These are phyloP conservation scores for Stenogyne calaminthoides DNA, from an alignment of 305 asterid genomes.

Conservation along the genomic window DNA sequence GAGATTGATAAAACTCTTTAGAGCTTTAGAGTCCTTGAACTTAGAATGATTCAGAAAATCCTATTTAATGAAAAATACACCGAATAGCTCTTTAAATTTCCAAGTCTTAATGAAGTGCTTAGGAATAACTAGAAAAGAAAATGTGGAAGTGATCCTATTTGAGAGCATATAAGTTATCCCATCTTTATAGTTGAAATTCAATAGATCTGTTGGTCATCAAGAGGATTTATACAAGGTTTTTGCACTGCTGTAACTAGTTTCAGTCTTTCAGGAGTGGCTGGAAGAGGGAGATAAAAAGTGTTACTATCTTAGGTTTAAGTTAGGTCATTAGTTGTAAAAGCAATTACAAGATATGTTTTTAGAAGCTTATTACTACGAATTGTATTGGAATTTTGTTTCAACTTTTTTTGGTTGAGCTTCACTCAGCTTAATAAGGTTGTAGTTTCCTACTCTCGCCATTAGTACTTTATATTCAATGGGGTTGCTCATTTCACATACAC, in stretches of 20 bases:
- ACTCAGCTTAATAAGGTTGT: background rate
- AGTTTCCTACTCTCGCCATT: background rate
- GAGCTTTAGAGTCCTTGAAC: background rate
- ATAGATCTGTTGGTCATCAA: background rate
- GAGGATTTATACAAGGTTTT: background rate
- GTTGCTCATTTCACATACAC: background rate
- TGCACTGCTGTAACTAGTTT: background rate
- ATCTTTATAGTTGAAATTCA: background rate
- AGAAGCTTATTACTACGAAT: background rate
- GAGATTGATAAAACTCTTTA: background rate
- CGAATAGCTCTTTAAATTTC: background rate
- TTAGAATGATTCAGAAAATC: background rate
- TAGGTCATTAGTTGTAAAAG: background rate
- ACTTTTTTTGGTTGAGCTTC: background rate
- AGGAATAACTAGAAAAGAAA: background rate
- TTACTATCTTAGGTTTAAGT: background rate
- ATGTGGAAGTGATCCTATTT: background rate
- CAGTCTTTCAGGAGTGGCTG: background rate
- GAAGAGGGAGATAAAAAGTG: background rate
- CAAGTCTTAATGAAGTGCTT: background rate
- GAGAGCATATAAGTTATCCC: background rate
- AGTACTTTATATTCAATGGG: background rate
- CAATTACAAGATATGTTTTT: background rate
- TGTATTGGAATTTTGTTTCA: background rate
- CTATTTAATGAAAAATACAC: background rate